Conservation (phyloP, 148 eudicot genomes). For the Rhododendron ovatum region DNA sequence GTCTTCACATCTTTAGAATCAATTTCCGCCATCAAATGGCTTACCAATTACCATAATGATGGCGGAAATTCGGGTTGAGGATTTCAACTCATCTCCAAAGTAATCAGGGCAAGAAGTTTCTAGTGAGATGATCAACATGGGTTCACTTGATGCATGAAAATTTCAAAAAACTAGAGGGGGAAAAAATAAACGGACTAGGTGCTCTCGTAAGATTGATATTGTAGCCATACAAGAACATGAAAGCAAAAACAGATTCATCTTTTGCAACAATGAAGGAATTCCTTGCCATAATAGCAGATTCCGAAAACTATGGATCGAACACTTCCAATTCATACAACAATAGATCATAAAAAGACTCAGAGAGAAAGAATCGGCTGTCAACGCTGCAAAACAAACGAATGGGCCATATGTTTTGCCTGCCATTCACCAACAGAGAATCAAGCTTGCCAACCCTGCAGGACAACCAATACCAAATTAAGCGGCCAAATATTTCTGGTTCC, state of each 20-base stretch:
- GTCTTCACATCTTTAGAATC: too few species aligned
- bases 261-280: neutral
- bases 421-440: neutral
- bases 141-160: neutral
- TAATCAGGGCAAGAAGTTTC: neutral
- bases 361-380: neutral
- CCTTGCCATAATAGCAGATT: neutral
- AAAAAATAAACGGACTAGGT: neutral
- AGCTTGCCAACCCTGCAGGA: constrained; percentile 6
- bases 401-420: neutral
- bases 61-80: neutral
- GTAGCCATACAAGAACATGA: neutral
- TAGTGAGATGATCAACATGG: neutral
- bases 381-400: neutral
- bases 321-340: neutral
- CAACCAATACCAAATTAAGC: neutral
- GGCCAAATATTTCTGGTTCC: neutral
- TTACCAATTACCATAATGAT: neutral
- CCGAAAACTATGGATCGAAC: neutral
- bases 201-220: neutral
- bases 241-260: neutral
- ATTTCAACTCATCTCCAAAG: neutral
- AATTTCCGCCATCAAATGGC: neutral
- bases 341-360: neutral
- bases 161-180: neutral